Evolutionary conservation across 2,329 filamentous ascomycete species (phyloP), one percentile per base, ranked within the genome.

Genomic region (Emmonsiellopsis sp.): DNA sequence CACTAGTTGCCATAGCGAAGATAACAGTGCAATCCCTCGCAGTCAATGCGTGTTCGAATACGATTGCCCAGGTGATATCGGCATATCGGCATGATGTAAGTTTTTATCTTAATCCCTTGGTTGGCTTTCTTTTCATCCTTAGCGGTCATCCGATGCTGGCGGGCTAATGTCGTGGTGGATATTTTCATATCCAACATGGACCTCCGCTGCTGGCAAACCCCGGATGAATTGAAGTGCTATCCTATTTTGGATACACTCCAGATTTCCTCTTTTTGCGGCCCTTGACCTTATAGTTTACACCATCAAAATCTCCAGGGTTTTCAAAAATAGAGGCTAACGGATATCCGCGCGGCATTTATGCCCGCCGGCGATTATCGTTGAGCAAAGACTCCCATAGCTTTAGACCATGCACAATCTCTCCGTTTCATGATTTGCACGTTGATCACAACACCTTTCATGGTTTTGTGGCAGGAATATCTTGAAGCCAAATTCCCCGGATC

Each of bases 381-480:
- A 43, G 35, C 55, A 44, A 54, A 75, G 72, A 65, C 57, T 51
- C 68, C 74, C 7, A 72, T 79, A 46, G 59, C 65, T 37, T 67
- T 83, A 49, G 77, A 82, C 54, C 50, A 72, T 1, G 56, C 70
- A 32, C 73, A 76, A 31, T 70, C 83, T 42, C 62, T 79, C 16
- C 79, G 79, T 58, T 83, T 83, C 65, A 73, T 79, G 40, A 68
- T 75, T 38, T 73, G 79, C 51, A 72, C 78, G 2, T 64, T 82
- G 53, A 65, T 82, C 42, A 76, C 76, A 4, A 74, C 79, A 1
- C 80, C 80, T 6, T 75, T 80, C 50, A 81, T 80, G 57, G 82
- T 79, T 60, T 66, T 78, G 53, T 83, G 80, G 80, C 79, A 83
- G 59, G 73, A 77, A 52, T 73, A 73, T 32, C 72, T 82, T 32